Conservation (phyloP, 176 grass and related monocot species). For the Zea mays region DNA sequence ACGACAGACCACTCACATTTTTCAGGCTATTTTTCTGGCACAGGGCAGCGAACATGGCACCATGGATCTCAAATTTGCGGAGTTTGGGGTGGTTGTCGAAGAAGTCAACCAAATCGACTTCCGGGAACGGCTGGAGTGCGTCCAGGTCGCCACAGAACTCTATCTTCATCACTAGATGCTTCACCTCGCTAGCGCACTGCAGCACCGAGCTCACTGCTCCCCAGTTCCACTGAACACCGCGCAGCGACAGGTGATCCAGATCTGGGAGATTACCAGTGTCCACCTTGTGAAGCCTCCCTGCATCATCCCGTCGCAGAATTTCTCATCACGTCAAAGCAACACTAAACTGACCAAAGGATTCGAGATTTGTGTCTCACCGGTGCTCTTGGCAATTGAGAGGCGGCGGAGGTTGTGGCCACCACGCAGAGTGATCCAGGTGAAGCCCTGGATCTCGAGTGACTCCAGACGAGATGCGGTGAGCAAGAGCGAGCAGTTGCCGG, state of each 20-base stretch:
- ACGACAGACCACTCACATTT: conserved; percentile 47
- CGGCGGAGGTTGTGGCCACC: conserved; percentile 56
- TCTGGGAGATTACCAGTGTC: conserved; percentile 71
- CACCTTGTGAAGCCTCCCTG: conserved; percentile 77
- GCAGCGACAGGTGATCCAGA: conserved; percentile 65
- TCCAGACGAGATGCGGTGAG: conserved; percentile 55
- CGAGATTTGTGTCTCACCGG: conserved; percentile 41
- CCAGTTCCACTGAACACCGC: conserved; percentile 95
- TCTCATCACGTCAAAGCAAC: neutral
- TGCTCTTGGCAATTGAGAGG: conserved; percentile 80
- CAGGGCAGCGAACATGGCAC: conserved; percentile 90
- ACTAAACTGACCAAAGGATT: neutral
- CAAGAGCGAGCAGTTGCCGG: conserved; percentile 55
- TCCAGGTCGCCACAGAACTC: conserved; percentile 91
- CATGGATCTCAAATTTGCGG: conserved; percentile 86
- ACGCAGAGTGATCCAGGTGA: conserved; percentile 68
- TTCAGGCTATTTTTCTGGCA: conserved; percentile 95
- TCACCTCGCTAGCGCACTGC: conserved; percentile 64
- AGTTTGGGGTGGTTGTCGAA: conserved; percentile 81
- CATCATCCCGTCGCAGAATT: conserved; percentile 3
- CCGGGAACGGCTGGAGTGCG: conserved; percentile 76
- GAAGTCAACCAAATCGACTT: conserved; percentile 86
- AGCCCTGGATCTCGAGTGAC: conserved; percentile 81
- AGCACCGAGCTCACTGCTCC: conserved; percentile 65
- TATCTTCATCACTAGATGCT: conserved; percentile 87